Base-by-base conservation (phyloP, 306 rosid species). In the Cucumis hystrix region DNA sequence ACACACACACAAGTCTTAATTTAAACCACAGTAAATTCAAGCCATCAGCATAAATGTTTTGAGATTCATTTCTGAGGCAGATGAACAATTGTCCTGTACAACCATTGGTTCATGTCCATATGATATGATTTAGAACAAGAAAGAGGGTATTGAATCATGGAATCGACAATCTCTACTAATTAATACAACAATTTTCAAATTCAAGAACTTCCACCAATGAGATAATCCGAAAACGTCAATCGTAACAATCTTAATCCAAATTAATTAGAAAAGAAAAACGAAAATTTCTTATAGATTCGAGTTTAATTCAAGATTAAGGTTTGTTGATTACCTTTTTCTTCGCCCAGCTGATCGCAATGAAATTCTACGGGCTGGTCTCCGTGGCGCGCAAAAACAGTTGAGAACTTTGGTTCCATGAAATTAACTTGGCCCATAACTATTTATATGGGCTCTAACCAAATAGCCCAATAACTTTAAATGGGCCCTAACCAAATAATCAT, bases 11-110 rank as follows among this genome's bases (percentile, higher is more conserved):
- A 52, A 47, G 30, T 54, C 18, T 33, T 52, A 73, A 73, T 49
- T 73, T 54, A 18, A 73, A 33, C 77, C 33, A 73, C 49, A 52
- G 61, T 18, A 73, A 73, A 52, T 30, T 35, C 63, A 73, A 73
- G 63, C 49, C 41, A 51, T 73, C 45, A 30, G 77, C 60, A 71
- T 45, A 69, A 69, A 69, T 69, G 75, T 69, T 23, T 71, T 49
- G 59, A 47, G 41, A 28, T 28, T 71, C 60, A 71, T 71, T 13
- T 6, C 41, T 47, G 60, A 47, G 59, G 40, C 35, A 43, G 11
- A 68, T 45, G 14, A 45, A 1, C 56, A 69, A 45, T 69, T 68
- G 74, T 68, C 3, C 21, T 49, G 40, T 15, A 25, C 76, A 70
- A 70, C 59, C 76, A 70, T 70, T 71, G 76, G 59, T 71, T 6